Evolutionary conservation across 352 stramenopile species (phyloP).

Genomic region (Phytophthora brassicae): DNA sequence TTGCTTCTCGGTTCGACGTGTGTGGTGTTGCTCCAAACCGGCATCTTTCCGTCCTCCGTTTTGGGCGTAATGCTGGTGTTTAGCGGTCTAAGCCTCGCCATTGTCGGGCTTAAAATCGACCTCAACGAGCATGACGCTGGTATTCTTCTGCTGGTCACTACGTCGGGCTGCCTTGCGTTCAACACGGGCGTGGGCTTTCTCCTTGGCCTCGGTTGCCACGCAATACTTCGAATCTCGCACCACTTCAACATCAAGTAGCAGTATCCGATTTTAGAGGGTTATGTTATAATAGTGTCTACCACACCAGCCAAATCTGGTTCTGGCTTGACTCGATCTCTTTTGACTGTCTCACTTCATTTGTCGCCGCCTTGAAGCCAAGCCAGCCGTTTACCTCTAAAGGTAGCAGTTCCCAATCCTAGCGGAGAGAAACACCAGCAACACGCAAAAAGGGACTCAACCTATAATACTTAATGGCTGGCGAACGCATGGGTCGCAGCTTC

Average conservation of each 20-base stretch:
- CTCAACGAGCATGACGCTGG: conserved; percentile 33
- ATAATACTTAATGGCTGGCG: conserved; percentile 18
- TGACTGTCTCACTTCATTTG: conserved; percentile 19
- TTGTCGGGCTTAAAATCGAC: conserved; percentile 56
- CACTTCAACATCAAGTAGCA: conserved; percentile 23
- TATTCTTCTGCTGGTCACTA: conserved; percentile 48
- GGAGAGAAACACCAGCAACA: conserved; percentile 13
- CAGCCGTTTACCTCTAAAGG: conserved; percentile 1
- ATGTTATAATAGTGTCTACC: conserved; percentile 4
- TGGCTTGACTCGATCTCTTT: neutral
- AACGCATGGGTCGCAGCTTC: conserved; percentile 28
- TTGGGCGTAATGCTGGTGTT: conserved; percentile 66
- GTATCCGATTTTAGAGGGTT: conserved; percentile 9
- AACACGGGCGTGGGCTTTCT: conserved; percentile 66
- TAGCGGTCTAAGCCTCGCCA: conserved; percentile 49
- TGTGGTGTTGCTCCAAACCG: conserved; percentile 54
- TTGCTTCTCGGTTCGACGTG: conserved; percentile 85
- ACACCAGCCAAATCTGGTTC: neutral
- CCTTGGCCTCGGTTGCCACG: conserved; percentile 40
- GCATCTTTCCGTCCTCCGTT: conserved; percentile 59
- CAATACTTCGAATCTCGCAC: conserved; percentile 28
- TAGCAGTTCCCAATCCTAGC: conserved; percentile 22
- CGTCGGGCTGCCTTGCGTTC: conserved; percentile 42
- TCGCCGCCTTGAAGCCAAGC: conserved; percentile 4
- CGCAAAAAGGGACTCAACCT: neutral